Evolutionary conservation across 352 stramenopile genomes (phyloP).

Genomic region (Globisporangium megalacanthum): DNA sequence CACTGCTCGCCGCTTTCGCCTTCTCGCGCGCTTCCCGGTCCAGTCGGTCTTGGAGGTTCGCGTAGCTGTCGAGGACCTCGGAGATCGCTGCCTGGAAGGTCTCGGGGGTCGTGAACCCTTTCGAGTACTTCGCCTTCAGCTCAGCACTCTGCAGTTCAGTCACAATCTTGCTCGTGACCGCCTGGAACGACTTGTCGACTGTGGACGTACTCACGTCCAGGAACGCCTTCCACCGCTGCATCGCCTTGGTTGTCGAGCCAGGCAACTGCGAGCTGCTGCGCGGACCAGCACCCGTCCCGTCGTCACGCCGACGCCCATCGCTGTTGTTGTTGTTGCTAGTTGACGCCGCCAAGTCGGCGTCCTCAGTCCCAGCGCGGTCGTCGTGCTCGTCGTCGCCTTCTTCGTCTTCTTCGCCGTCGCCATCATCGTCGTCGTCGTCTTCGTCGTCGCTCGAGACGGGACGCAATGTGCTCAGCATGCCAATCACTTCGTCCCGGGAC

Average conservation of each 20-base stretch:
- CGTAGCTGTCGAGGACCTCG: slow-evolving; percentile 32
- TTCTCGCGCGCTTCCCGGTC: slow-evolving; percentile 21
- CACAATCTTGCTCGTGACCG: slow-evolving; percentile 45
- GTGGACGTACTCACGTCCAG: slow-evolving; percentile 50
- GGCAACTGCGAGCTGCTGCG: slow-evolving; percentile 10
- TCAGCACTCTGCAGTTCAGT: slow-evolving; percentile 40
- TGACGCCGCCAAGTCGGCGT: neutral
- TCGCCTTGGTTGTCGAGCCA: slow-evolving; percentile 20
- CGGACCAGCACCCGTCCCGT: slow-evolving; percentile 9
- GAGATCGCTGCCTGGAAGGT: slow-evolving; percentile 32
- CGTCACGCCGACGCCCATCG: slow-evolving; percentile 7
- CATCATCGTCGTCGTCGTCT: slow-evolving; percentile 11
- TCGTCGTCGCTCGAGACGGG: slow-evolving; percentile 16
- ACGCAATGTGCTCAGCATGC: slow-evolving; percentile 41
- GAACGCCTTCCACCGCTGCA: slow-evolving; percentile 57
- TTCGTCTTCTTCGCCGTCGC: slow-evolving; percentile 10
- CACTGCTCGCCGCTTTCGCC: neutral
- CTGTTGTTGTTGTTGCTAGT: neutral
- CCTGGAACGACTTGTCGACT: slow-evolving; percentile 36
- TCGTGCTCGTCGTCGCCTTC: slow-evolving; percentile 5
- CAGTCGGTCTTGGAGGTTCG: slow-evolving; percentile 27
- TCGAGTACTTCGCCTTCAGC: slow-evolving; percentile 36
- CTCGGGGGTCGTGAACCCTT: slow-evolving; percentile 51
- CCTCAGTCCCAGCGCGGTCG: slow-evolving; percentile 5
- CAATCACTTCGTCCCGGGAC: slow-evolving; percentile 32